These are phyloP conservation scores for Plasmodium gallinaceum DNA, from an alignment of 169 alveolate genomes.

Conservation along the genomic window DNA sequence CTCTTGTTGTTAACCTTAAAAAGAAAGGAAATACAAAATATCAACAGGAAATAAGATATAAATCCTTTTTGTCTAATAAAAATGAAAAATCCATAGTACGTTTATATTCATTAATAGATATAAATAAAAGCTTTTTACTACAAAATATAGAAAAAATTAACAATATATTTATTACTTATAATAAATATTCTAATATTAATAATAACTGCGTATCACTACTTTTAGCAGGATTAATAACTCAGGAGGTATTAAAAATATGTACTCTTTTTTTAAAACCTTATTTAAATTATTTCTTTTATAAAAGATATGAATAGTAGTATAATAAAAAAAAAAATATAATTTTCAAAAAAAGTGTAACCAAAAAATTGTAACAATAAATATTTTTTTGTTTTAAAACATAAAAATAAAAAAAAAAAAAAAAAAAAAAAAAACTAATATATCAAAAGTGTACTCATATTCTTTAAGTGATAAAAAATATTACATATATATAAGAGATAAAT, in stretches of 20 bases:
- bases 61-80: conserved; percentile 1
- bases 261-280: conserved; percentile 27
- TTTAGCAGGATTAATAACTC: conserved; percentile 36
- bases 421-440: too few relatives aligned
- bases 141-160: conserved; percentile 15
- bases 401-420: too few relatives aligned
- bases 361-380: too few relatives aligned
- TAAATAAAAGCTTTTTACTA: not conserved
- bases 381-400: not conserved
- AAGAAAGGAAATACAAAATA: not conserved
- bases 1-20: not conserved
- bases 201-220: not conserved
- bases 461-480: too few relatives aligned
- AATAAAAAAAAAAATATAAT: too few relatives aligned
- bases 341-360: too few relatives aligned
- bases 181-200: not conserved
- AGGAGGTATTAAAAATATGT: conserved; percentile 32
- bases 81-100: not conserved
- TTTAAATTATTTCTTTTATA: conserved; percentile 20
- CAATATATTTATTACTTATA: not conserved
- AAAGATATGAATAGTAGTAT: not conserved
- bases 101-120: conserved; percentile 12
- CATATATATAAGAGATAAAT: too few relatives aligned
- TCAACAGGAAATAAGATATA: not conserved
- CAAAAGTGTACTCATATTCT: too few relatives aligned